These are phyloP conservation scores for Scutellaria barbata DNA, from an alignment of 257 asterid genomes.

Conservation along the genomic window DNA sequence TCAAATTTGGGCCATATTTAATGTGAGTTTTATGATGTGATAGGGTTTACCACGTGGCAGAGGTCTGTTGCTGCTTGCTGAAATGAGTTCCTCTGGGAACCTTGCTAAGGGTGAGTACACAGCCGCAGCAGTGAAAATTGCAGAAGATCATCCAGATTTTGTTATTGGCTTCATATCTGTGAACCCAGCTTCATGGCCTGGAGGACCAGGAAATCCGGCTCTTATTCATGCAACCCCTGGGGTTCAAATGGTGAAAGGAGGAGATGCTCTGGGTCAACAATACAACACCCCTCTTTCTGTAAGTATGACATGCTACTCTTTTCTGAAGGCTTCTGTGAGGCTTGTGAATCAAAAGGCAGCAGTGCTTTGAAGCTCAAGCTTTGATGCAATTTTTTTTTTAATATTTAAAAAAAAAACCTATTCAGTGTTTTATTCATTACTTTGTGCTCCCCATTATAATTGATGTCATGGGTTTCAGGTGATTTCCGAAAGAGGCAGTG, in stretches of 20 bases:
- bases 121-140: constrained; percentile 89
- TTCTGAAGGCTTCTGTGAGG: too few species aligned
- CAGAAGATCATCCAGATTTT: constrained; percentile 93
- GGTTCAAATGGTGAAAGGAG: constrained; percentile 92
- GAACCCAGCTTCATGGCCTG: constrained; percentile 91
- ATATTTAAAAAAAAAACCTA: background rate
- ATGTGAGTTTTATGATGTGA: constrained; percentile 32
- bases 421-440: background rate
- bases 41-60: constrained; percentile 88
- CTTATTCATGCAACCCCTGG: constrained; percentile 97
- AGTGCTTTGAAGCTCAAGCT: too few species aligned
- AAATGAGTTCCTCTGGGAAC: constrained; percentile 97
- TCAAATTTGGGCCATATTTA: constrained; percentile 14
- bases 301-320: constrained; percentile 38
- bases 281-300: constrained; percentile 91
- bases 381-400: too few species aligned
- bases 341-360: too few species aligned
- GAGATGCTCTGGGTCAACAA: constrained; percentile 93
- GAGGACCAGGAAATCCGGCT: constrained; percentile 77
- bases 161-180: constrained; percentile 98
- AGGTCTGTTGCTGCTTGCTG: constrained; percentile 91
- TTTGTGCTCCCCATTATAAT: background rate
- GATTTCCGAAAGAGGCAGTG: constrained; percentile 83
- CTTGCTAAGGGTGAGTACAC: constrained; percentile 93
- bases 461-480: constrained; percentile 55